These are phyloP conservation scores for Solanum hybrid DNA, from an alignment of 305 asterid species.

Conservation along the genomic window DNA sequence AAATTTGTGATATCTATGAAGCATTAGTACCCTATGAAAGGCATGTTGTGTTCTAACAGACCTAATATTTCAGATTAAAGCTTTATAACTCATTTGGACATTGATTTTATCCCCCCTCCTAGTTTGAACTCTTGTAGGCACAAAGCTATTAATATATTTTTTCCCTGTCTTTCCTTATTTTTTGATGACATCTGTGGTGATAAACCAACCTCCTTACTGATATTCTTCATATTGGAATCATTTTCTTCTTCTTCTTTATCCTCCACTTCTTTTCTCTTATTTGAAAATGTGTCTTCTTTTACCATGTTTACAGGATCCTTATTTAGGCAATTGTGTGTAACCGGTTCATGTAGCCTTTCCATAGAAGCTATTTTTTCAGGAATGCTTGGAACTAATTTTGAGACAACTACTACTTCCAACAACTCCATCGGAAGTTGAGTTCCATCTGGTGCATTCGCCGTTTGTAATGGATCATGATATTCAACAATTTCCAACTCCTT, in stretches of 20 bases:
- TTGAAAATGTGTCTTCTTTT: neutral
- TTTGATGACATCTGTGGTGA: neutral
- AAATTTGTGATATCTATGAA: neutral
- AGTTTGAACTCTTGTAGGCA: neutral
- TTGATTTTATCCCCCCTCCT: neutral
- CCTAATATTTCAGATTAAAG: neutral
- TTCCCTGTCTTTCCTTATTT: neutral
- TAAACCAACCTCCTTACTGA: neutral
- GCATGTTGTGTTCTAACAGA: neutral
- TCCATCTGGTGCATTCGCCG: neutral
- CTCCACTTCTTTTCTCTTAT: neutral
- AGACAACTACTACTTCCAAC: neutral
- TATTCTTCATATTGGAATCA: neutral
- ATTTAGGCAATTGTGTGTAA: neutral
- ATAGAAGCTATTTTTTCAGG: neutral
- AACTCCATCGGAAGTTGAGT: neutral
- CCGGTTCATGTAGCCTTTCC: neutral
- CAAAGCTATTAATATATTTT: too few relatives aligned
- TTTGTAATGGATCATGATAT: neutral
- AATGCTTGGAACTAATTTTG: neutral
- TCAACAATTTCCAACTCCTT: neutral
- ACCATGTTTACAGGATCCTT: neutral
- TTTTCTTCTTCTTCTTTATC: neutral
- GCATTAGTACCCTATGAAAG: neutral
- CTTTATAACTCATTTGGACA: neutral